A percentile compares a stretch with the other conserved stretches of the same genome.
phyloP scores from a whole-genome alignment of 441 rosid genomes.

The Gossypium gossypioides region DNA sequence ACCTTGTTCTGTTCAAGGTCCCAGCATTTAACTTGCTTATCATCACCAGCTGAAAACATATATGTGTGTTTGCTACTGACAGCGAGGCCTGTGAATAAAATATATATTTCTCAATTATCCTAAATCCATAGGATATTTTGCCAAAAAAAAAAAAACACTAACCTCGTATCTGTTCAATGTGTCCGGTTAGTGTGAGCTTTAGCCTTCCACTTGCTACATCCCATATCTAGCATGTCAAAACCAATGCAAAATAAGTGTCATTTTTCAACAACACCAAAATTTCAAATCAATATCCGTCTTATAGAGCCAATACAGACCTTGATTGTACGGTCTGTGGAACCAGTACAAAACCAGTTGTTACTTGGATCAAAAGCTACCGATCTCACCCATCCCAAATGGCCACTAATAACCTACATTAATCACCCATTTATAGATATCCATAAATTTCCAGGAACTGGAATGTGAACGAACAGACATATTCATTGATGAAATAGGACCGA shows the following conservation, averaged over 20 bases:
- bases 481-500: background rate
- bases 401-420: slow-evolving; percentile 58
- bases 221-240: slow-evolving; percentile 57
- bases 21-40: slow-evolving; percentile 98
- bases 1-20: slow-evolving; percentile 99
- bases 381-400: slow-evolving; percentile 97
- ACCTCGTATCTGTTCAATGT: slow-evolving; percentile 93
- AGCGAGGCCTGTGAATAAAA: slow-evolving; percentile 63
- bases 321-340: slow-evolving; percentile 96
- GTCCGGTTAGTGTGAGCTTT: slow-evolving; percentile 87
- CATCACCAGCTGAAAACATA: slow-evolving; percentile 98
- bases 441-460: background rate
- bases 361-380: slow-evolving; percentile 92
- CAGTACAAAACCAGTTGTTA: slow-evolving; percentile 91
- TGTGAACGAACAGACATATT: background rate
- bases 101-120: background rate
- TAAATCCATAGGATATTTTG: slow-evolving; percentile 5
- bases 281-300: background rate
- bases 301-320: slow-evolving; percentile 39
- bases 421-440: slow-evolving; percentile 12
- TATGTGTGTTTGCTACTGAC: slow-evolving; percentile 79
- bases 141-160: slow-evolving; percentile 20
- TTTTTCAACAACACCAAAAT: background rate
- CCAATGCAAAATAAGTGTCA: background rate
- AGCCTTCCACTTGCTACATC: slow-evolving; percentile 81